A percentile compares a stretch with the other conserved stretches of the same genome.
These are phyloP conservation scores for Oryza glumipatula DNA, from an alignment of 176 grass and related monocot genomes.

Conservation along the genomic window DNA sequence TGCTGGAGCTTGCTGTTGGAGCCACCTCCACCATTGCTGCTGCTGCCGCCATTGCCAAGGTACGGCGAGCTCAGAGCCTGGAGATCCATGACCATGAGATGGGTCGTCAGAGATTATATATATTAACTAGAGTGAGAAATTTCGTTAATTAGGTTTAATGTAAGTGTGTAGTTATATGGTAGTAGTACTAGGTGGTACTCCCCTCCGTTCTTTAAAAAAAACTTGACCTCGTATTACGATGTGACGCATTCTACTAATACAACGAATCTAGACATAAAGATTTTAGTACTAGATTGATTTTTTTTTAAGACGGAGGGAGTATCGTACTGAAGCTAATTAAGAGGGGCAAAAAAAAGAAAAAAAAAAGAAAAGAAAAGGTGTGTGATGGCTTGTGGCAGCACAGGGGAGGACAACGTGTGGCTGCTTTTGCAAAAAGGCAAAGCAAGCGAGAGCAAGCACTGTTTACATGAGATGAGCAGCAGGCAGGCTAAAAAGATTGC, in stretches of 20 bases:
- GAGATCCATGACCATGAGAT: background rate
- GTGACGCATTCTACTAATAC: no score
- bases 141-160: background rate
- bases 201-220: no score
- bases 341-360: background rate
- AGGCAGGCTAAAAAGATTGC: slow-evolving; percentile 44
- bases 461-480: slow-evolving; percentile 27
- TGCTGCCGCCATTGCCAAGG: slow-evolving; percentile 42
- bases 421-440: slow-evolving; percentile 30
- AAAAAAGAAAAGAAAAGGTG: background rate
- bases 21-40: slow-evolving; percentile 39
- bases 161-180: background rate
- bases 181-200: background rate
- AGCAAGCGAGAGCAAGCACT: background rate
- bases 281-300: no score
- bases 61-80: slow-evolving; percentile 97
- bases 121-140: background rate
- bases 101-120: background rate
- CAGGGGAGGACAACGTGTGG: background rate
- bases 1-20: slow-evolving; percentile 20
- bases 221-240: no score
- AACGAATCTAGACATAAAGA: no score
- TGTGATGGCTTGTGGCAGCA: background rate
- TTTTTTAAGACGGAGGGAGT: no score
- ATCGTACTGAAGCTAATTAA: background rate